Percentiles rank a stretch among this genome's conserved stretches.
phyloP scores from a whole-genome alignment of 106 monocot species.

The Triglochin maritima region DNA sequence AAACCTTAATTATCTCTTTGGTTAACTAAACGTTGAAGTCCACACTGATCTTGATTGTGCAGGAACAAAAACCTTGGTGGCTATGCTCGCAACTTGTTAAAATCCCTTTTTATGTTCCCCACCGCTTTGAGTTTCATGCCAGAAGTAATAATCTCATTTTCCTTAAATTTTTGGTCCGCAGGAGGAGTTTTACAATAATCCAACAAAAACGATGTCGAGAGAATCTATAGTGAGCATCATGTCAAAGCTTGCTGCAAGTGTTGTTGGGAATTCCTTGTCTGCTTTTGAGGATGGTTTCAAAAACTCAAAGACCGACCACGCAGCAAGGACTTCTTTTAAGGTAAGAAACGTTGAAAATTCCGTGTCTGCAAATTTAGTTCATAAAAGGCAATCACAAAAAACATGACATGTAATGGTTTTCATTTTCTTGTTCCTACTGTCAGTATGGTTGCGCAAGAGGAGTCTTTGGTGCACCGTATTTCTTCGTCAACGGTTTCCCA shows the following conservation, averaged over 20 bases:
- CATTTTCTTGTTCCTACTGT: not conserved
- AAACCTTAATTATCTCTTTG: no score
- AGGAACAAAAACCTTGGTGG: no score
- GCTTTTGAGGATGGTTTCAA: slow-evolving; percentile 42
- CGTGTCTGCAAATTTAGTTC: not conserved
- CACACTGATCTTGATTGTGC: no score
- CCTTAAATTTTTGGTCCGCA: slow-evolving; percentile 5
- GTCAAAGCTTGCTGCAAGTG: slow-evolving; percentile 24
- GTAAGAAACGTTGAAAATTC: slow-evolving; percentile 1
- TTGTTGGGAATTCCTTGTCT: slow-evolving; percentile 34
- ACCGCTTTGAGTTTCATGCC: no score
- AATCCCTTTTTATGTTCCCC: no score
- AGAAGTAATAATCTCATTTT: no score
- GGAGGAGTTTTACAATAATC: slow-evolving; percentile 49
- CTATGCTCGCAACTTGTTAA: no score
- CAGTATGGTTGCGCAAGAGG: slow-evolving; percentile 87
- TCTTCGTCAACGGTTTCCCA: slow-evolving; percentile 83
- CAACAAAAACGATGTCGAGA: slow-evolving; percentile 34
- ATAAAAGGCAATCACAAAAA: not conserved
- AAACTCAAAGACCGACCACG: slow-evolving; percentile 29
- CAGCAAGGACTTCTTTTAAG: slow-evolving; percentile 17
- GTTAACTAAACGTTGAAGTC: no score
- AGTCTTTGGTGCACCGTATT: slow-evolving; percentile 71
- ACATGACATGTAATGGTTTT: not conserved
- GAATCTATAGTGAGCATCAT: slow-evolving; percentile 30